A percentile compares a stretch with the other conserved stretches of the same genome.
These are phyloP conservation scores for Diaporthe nobilis DNA, from an alignment of 2,329 filamentous ascomycete species.

Conservation along the genomic window DNA sequence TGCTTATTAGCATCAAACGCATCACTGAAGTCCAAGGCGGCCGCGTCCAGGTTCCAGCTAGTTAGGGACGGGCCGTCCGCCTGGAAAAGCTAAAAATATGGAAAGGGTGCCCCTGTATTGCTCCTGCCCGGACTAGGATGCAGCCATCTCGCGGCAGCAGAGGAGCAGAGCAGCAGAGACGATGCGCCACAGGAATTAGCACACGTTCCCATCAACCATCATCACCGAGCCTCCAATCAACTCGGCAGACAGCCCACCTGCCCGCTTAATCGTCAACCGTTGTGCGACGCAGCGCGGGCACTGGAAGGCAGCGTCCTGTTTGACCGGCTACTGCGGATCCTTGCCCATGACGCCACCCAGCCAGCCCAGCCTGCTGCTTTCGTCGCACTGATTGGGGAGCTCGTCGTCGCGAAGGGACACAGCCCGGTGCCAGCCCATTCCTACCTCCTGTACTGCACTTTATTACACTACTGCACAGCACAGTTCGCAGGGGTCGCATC, in stretches of 20 bases:
- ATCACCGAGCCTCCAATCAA: conserved; percentile 19
- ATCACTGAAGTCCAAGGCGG: background rate
- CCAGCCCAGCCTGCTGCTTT: background rate
- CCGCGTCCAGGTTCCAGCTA: conserved; percentile 23
- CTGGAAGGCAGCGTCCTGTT: background rate
- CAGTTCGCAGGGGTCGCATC: conserved; percentile 4
- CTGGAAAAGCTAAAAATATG: conserved; percentile 30
- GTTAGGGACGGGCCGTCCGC: conserved; percentile 23
- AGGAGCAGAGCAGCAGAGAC: background rate
- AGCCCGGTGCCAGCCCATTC: background rate
- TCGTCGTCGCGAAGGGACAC: background rate
- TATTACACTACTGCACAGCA: conserved; percentile 1
- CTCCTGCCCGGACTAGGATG: conserved; percentile 5
- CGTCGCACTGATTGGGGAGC: conserved; percentile 7
- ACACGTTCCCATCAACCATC: background rate
- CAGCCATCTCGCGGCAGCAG: conserved; percentile 6
- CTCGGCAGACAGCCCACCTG: conserved; percentile 1
- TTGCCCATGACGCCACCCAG: conserved; percentile 1
- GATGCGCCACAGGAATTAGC: conserved; percentile 12
- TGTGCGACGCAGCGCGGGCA: conserved; percentile 20
- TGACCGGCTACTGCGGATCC: conserved; percentile 17
- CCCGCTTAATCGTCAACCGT: background rate
- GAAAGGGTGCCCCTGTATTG: conserved; percentile 24
- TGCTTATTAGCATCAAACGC: conserved; percentile 8
- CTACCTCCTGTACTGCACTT: background rate